Base-by-base conservation (phyloP, 2,329 filamentous ascomycete genomes). In the Tolypocladium album region DNA sequence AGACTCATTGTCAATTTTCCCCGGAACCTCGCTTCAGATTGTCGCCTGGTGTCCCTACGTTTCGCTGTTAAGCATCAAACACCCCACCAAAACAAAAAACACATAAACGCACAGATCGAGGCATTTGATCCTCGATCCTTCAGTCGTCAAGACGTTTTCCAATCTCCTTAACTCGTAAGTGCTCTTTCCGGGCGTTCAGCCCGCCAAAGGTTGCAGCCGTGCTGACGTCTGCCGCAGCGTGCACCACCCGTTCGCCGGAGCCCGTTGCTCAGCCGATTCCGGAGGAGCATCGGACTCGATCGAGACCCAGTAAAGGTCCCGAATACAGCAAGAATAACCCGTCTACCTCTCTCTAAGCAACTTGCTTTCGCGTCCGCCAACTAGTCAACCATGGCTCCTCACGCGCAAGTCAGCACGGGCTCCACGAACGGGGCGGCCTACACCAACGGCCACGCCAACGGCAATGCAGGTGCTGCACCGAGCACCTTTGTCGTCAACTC, bases 231-330 rank as follows among this genome's bases (percentile, higher is more conserved):
- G 61, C 60, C 62, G 50, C 75, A 96, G 92, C 76, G 84, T 87
- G 78, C 92, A 97, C 81, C 89, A 96, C 86, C 90, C 92, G 83
- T 96, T 92, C 87, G 92, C 93, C 84, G 88, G 89, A 87, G 88
- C 86, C 89, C 91, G 90, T 85, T 92, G 91, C 84, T 90, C 90
- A 85, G 87, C 90, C 80, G 86, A 89, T 76, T 86, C 88, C 77
- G 92, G 90, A 80, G 86, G 88, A 80, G 84, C 89, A 87, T 87
- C 84, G 83, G 84, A 87, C 82, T 85, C 82, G 68, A 75, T 78
- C 72, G 78, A 79, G 73, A 81, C 78, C 64, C 76, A 78, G 72
- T 85, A 85, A 83, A 80, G 71, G 65, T 72, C 71, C 61, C 66
- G 64, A 67, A 62, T 69, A 68, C 63, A 68, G 7, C 59, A 65